Percentiles rank a stretch among this genome's conserved stretches.
These are phyloP conservation scores for Geotrichum ghanense DNA, from an alignment of 805 yeast species.

Conservation along the genomic window DNA sequence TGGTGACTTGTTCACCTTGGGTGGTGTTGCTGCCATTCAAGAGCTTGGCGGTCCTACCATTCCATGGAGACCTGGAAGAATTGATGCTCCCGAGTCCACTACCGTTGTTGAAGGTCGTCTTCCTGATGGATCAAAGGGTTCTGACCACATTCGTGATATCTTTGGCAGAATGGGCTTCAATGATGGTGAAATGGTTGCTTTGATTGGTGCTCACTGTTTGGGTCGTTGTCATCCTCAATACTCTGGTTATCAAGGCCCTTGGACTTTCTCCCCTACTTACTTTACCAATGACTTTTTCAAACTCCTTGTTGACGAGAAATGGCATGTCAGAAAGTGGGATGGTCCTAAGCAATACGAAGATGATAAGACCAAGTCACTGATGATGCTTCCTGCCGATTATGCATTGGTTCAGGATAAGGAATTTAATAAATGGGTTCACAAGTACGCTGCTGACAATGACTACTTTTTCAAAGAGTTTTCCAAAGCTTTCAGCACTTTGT, in stretches of 20 bases:
- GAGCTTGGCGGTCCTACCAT: constrained; percentile 68
- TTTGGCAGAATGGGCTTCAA: constrained; percentile 56
- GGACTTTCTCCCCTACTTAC: constrained; percentile 67
- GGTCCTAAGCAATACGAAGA: constrained; percentile 55
- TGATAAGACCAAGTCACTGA: constrained; percentile 41
- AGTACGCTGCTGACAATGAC: constrained; percentile 49
- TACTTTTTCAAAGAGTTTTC: constrained; percentile 52
- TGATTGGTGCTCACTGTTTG: constrained; percentile 66
- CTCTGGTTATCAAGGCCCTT: constrained; percentile 69
- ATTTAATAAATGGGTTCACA: constrained; percentile 43
- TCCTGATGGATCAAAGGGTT: constrained; percentile 61
- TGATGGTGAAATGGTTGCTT: constrained; percentile 62
- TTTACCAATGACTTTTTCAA: constrained; percentile 62
- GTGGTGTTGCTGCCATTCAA: constrained; percentile 70
- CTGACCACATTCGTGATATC: constrained; percentile 50
- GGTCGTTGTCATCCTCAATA: constrained; percentile 59
- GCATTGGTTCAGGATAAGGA: constrained; percentile 48
- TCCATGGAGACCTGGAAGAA: constrained; percentile 71
- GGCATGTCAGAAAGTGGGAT: constrained; percentile 46
- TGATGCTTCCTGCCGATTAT: constrained; percentile 76
- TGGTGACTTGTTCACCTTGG: constrained; percentile 73
- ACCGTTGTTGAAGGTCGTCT: constrained; percentile 59
- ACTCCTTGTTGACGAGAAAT: constrained; percentile 41
- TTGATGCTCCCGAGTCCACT: constrained; percentile 38
- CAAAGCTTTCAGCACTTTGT: constrained; percentile 47